These are phyloP conservation scores for Drechslerella dactyloides DNA, from an alignment of 2,329 filamentous ascomycete genomes.

Conservation along the genomic window DNA sequence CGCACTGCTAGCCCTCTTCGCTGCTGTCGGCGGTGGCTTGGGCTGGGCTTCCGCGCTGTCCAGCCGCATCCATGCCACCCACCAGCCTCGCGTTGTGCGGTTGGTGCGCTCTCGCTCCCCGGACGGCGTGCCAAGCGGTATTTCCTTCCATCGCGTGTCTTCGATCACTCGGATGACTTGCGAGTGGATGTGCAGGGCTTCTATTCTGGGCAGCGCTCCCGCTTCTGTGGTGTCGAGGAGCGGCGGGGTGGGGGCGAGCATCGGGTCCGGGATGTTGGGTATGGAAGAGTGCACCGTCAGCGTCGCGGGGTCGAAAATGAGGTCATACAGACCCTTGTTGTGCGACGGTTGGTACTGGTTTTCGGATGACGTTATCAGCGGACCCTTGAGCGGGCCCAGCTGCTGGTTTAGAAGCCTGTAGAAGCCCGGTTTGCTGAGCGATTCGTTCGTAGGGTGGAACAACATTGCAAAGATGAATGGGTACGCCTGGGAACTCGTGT, in stretches of 20 bases:
- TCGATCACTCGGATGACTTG: slow-evolving; percentile 68
- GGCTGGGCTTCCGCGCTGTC: slow-evolving; percentile 43
- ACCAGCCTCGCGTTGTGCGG: slow-evolving; percentile 72
- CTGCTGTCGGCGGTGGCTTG: slow-evolving; percentile 10
- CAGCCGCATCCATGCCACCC: slow-evolving; percentile 70
- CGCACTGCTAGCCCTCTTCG: neutral
- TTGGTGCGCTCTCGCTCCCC: slow-evolving; percentile 67
- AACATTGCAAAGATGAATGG: slow-evolving; percentile 81
- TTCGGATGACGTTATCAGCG: slow-evolving; percentile 64
- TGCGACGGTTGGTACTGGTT: slow-evolving; percentile 61
- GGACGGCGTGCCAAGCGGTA: slow-evolving; percentile 41
- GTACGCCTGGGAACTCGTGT: slow-evolving; percentile 47
- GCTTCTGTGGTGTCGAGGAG: slow-evolving; percentile 11
- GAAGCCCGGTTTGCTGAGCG: slow-evolving; percentile 64
- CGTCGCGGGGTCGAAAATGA: slow-evolving; percentile 67
- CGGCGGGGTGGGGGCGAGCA: slow-evolving; percentile 52
- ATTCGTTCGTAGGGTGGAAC: slow-evolving; percentile 69
- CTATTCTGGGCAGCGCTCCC: slow-evolving; percentile 60
- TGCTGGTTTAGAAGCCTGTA: slow-evolving; percentile 69
- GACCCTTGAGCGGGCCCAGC: slow-evolving; percentile 66
- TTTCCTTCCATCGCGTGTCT: slow-evolving; percentile 56
- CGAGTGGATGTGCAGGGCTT: slow-evolving; percentile 70
- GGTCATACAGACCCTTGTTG: slow-evolving; percentile 63
- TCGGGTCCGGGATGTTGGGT: slow-evolving; percentile 68
- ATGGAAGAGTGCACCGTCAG: slow-evolving; percentile 69